These are phyloP conservation scores for Magnolia changhungtana DNA, from an alignment of 164 flowering plant species.

Conservation along the genomic window DNA sequence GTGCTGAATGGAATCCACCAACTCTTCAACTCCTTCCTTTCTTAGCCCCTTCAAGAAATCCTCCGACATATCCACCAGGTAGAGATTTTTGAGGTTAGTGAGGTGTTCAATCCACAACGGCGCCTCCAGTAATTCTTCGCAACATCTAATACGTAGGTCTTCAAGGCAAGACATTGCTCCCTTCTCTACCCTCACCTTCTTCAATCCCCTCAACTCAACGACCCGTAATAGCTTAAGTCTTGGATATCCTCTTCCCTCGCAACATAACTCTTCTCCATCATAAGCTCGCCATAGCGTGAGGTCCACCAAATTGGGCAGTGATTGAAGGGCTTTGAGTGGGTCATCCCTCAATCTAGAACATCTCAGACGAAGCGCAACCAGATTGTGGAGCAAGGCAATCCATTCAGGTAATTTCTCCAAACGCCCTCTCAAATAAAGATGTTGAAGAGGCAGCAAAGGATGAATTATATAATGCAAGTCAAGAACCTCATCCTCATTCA, in stretches of 20 bases:
- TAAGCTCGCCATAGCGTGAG: background rate
- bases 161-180: background rate
- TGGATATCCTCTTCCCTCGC: background rate
- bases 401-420: background rate
- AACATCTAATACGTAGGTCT: background rate
- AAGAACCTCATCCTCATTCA: background rate
- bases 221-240: background rate
- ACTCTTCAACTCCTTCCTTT: background rate
- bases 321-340: background rate
- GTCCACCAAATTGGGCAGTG: background rate
- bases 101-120: background rate
- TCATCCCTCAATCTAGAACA: background rate
- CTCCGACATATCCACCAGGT: background rate
- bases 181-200: background rate
- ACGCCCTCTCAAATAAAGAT: background rate
- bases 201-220: background rate
- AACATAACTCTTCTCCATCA: background rate
- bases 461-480: conserved; percentile 1
- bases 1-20: background rate
- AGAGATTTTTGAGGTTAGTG: background rate
- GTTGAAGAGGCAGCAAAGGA: background rate
- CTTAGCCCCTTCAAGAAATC: background rate
- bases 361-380: background rate
- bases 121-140: background rate
- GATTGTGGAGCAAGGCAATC: background rate